phyloP scores from a whole-genome alignment of 352 stramenopile species.

The Phytopythium mirpurense region DNA sequence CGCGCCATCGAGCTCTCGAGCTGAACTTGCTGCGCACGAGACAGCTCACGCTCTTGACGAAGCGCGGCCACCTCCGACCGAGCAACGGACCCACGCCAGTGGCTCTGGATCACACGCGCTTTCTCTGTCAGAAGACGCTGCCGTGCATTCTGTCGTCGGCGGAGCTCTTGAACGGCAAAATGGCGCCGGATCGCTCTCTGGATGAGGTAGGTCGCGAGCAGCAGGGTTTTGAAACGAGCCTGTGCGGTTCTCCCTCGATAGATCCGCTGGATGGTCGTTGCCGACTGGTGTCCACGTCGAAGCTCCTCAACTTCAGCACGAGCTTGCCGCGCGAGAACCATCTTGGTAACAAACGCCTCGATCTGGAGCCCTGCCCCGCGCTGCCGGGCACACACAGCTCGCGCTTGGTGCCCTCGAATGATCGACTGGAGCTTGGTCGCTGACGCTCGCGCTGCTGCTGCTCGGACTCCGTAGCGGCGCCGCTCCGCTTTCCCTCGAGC shows the following conservation, averaged over 20 bases:
- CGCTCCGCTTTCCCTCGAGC: conserved; percentile 28
- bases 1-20: conserved; percentile 9
- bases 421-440: conserved; percentile 32
- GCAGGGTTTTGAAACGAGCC: not conserved
- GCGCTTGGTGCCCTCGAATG: conserved; percentile 23
- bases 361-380: conserved; percentile 22
- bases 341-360: conserved; percentile 19
- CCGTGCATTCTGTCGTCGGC: not conserved
- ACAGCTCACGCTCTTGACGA: conserved; percentile 11
- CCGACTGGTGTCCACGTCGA: not conserved
- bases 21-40: conserved; percentile 2
- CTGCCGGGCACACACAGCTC: conserved; percentile 18
- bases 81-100: conserved; percentile 7
- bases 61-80: conserved; percentile 9
- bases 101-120: not conserved
- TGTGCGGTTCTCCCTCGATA: conserved; percentile 1
- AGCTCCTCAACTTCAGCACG: conserved; percentile 5
- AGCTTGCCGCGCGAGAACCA: conserved; percentile 17
- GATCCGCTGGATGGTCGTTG: conserved; percentile 2
- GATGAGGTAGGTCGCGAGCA: not conserved
- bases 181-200: not conserved
- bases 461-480: conserved; percentile 22
- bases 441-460: conserved; percentile 18
- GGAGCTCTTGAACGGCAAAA: not conserved
- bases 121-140: not conserved